Conservation (phyloP, 1,139 yeast genomes). For the Kodamaea arcana region DNA sequence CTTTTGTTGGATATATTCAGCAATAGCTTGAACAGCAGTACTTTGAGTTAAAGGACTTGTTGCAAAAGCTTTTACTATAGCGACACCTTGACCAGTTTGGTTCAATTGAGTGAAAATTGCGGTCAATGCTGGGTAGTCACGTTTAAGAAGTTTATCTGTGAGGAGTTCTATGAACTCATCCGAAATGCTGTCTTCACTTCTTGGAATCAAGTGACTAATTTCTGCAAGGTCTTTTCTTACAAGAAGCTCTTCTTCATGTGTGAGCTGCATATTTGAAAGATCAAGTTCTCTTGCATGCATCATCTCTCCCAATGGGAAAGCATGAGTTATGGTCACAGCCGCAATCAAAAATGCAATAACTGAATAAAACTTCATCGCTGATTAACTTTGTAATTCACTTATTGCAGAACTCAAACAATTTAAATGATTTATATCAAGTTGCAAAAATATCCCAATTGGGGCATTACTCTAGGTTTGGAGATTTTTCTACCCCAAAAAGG, state of each 20-base stretch:
- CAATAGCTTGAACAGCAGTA: conserved; percentile 19
- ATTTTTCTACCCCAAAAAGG: neutral
- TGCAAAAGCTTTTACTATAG: conserved; percentile 20
- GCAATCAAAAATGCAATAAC: neutral
- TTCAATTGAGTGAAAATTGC: conserved; percentile 25
- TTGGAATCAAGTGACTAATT: neutral
- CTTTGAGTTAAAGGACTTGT: conserved; percentile 21
- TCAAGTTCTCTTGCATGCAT: neutral
- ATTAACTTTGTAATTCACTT: no score
- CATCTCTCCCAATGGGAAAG: neutral
- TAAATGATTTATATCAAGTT: no score
- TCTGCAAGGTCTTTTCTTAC: neutral
- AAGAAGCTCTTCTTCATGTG: neutral
- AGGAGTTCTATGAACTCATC: conserved; percentile 3
- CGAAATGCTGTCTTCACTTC: neutral
- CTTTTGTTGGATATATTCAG: conserved; percentile 19
- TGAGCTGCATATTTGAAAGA: neutral
- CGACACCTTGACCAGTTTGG: conserved; percentile 24
- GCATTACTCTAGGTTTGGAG: neutral
- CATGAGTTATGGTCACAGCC: neutral
- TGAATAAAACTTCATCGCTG: neutral
- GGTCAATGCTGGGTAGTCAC: conserved; percentile 25
- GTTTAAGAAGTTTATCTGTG: conserved; percentile 11
- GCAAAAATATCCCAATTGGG: neutral
- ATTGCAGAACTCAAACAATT: no score